Evolutionary conservation across 2,329 filamentous ascomycete species (phyloP).

Genomic region (Cytospora paraplurivora): DNA sequence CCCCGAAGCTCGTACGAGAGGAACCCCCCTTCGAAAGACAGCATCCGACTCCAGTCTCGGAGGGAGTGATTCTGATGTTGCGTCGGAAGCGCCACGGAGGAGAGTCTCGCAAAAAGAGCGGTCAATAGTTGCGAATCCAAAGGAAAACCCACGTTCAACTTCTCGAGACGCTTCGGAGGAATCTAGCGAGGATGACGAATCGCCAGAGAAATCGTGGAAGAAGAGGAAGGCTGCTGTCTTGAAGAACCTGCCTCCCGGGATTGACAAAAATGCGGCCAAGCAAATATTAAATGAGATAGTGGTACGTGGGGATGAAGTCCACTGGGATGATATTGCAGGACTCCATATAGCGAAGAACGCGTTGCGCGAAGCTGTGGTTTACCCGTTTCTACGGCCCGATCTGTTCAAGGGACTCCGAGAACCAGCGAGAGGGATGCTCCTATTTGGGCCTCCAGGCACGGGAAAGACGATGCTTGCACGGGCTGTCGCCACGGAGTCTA

Average conservation of each 20-base stretch:
- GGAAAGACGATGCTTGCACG: conserved; percentile 98
- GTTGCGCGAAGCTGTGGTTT: conserved; percentile 93
- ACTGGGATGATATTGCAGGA: conserved; percentile 91
- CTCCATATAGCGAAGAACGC: conserved; percentile 88
- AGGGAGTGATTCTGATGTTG: conserved; percentile 21
- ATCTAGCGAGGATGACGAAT: conserved; percentile 43
- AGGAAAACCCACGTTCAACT: conserved; percentile 20
- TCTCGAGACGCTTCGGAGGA: conserved; percentile 35
- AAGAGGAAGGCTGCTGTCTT: conserved; percentile 65
- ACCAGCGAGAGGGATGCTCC: conserved; percentile 89
- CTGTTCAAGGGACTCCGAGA: conserved; percentile 94
- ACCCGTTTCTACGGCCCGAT: conserved; percentile 92
- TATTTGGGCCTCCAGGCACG: conserved; percentile 96
- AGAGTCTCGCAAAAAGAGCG: conserved; percentile 23
- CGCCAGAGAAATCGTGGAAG: conserved; percentile 58
- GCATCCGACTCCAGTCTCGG: conserved; percentile 26
- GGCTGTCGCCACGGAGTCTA: conserved; percentile 91
- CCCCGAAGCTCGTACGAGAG: conserved; percentile 16
- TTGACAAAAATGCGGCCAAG: conserved; percentile 80
- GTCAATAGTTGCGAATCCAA: conserved; percentile 6
- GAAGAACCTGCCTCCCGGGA: conserved; percentile 76
- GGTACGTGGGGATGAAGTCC: conserved; percentile 89
- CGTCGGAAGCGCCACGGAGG: conserved; percentile 18
- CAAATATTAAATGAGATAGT: conserved; percentile 97
- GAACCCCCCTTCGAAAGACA: conserved; percentile 18